Percentiles rank a stretch among this genome's conserved stretches.
Evolutionary conservation across 768 basidiomycete species (phyloP).

Genomic region (Boletus rufocinnamomeus): DNA sequence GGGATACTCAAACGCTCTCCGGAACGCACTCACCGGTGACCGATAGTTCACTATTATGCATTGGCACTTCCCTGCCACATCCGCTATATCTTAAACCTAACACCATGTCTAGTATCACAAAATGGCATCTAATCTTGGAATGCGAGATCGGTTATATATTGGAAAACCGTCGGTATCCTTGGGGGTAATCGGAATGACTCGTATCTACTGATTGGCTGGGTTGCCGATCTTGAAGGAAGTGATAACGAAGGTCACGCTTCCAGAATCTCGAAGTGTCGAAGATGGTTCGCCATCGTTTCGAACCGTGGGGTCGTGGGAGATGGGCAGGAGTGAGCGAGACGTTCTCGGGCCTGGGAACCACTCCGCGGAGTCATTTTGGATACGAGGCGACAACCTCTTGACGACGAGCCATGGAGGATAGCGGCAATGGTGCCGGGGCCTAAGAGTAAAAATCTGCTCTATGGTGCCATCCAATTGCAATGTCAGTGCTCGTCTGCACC

Average conservation of each 20-base stretch:
- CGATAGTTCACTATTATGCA: too few species aligned
- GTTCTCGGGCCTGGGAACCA: background rate
- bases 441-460: background rate
- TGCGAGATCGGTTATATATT: background rate
- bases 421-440: background rate
- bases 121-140: background rate
- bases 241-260: background rate
- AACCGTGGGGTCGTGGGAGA: background rate
- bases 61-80: too few species aligned
- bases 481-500: too few species aligned
- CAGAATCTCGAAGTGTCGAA: background rate
- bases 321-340: background rate
- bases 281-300: background rate
- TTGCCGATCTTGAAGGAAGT: too few species aligned
- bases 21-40: too few species aligned
- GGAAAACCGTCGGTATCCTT: background rate
- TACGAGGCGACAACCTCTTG: too few species aligned
- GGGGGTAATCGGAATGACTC: background rate
- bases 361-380: too few species aligned
- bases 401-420: too few species aligned
- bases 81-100: too few species aligned
- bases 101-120: background rate
- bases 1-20: too few species aligned
- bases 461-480: too few species aligned
- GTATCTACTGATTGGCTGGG: background rate